These are phyloP conservation scores for Prunus persica DNA, from an alignment of 306 rosid genomes.

Conservation along the genomic window DNA sequence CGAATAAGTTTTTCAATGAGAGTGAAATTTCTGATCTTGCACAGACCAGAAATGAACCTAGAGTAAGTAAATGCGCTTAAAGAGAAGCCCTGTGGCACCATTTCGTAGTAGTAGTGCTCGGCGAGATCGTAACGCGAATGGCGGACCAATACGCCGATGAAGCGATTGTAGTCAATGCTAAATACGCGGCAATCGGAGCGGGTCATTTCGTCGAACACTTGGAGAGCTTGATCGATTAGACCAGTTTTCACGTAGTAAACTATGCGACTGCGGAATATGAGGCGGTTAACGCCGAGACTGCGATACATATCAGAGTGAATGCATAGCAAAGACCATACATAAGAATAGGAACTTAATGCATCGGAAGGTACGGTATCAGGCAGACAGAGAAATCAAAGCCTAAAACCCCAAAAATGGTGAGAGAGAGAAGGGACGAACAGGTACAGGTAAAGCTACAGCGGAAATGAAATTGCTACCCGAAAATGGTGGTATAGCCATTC, in stretches of 20 bases:
- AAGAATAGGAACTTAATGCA: constrained; percentile 3
- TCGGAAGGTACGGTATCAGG: constrained; percentile 5
- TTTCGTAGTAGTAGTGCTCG: constrained; percentile 64
- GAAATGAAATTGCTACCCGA: not conserved
- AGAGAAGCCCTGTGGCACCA: constrained; percentile 72
- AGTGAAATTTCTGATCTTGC: constrained; percentile 43
- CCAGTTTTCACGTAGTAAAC: constrained; percentile 60
- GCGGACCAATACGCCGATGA: constrained; percentile 76
- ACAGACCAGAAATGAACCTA: constrained; percentile 78
- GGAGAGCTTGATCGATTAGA: constrained; percentile 67
- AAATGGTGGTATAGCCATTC: constrained; percentile 1
- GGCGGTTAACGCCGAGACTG: constrained; percentile 71
- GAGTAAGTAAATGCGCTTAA: constrained; percentile 83
- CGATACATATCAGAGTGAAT: constrained; percentile 71
- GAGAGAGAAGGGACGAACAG: not conserved
- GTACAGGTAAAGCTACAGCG: not conserved
- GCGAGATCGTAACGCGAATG: constrained; percentile 72
- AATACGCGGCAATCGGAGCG: constrained; percentile 67
- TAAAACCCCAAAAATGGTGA: not conserved
- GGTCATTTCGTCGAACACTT: constrained; percentile 82
- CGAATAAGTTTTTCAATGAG: constrained; percentile 56
- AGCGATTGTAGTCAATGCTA: constrained; percentile 80
- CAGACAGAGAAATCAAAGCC: not conserved
- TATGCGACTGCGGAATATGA: constrained; percentile 68
- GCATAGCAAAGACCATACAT: constrained; percentile 37